Percentiles rank a stretch among this genome's conserved stretches.
Evolutionary conservation across 1,284 basidiomycete species (phyloP).

Genomic region (Ceratobasidium sp.): DNA sequence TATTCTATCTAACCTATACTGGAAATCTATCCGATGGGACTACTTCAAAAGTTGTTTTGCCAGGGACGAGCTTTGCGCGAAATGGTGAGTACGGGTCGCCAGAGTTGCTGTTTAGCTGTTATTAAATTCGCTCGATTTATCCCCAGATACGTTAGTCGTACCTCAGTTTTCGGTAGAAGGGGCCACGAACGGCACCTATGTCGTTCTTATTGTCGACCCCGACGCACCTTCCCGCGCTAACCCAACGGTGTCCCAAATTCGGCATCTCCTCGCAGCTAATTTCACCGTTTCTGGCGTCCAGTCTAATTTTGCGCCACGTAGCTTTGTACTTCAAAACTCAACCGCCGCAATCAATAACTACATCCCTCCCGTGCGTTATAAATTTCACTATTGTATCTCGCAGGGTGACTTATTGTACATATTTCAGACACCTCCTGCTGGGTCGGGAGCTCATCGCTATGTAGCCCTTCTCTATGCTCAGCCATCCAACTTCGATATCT

Average conservation of each 20-base stretch:
- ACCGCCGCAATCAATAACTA: neutral
- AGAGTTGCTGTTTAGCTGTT: neutral
- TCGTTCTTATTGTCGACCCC: conserved; percentile 39
- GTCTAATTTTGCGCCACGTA: neutral
- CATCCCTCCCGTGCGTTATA: neutral
- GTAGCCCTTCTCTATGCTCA: neutral
- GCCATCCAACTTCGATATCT: neutral
- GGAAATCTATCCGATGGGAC: conserved; percentile 39
- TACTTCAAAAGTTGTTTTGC: conserved; percentile 27
- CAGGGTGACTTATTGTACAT: neutral
- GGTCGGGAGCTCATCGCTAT: neutral
- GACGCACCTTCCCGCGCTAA: conserved; percentile 40
- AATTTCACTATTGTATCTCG: neutral
- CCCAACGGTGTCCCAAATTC: conserved; percentile 34
- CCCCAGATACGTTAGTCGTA: conserved; percentile 19
- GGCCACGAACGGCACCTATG: conserved; percentile 26
- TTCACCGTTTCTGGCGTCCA: conserved; percentile 4
- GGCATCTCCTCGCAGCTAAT: conserved; percentile 33
- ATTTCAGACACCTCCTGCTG: neutral
- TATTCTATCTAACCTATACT: conserved; percentile 38
- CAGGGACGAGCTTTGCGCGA: conserved; percentile 30
- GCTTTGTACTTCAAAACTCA: conserved; percentile 3
- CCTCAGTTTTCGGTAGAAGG: conserved; percentile 30
- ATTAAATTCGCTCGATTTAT: no score
- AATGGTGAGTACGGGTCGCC: conserved; percentile 9